Conservation (phyloP, 805 yeast species). For the Yamadazyma endophytica region DNA sequence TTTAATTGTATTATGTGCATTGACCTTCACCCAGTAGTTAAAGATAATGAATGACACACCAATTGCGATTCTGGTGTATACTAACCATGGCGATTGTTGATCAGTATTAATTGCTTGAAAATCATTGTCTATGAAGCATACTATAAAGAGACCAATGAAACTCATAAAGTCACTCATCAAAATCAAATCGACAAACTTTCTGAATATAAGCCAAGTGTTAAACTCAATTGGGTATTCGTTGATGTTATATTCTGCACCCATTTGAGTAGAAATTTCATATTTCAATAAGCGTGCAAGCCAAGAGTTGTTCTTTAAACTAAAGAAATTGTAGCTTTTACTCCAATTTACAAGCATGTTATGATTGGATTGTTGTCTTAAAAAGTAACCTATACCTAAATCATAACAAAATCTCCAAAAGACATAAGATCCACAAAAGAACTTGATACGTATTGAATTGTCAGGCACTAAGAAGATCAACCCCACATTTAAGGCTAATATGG, state of each 20-base stretch:
- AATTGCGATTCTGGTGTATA: conserved; percentile 47
- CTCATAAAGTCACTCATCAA: conserved; percentile 82
- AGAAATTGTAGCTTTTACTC: conserved; percentile 35
- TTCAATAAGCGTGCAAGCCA: conserved; percentile 35
- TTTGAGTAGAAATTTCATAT: conserved; percentile 33
- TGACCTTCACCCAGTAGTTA: conserved; percentile 80
- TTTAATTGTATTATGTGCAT: conserved; percentile 83
- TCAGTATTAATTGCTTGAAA: conserved; percentile 28
- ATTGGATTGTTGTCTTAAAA: conserved; percentile 65
- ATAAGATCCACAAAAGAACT: conserved; percentile 51
- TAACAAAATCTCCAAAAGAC: conserved; percentile 72
- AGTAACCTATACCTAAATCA: conserved; percentile 74
- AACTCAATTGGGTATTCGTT: conserved; percentile 58
- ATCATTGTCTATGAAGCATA: conserved; percentile 35
- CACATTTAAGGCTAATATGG: conserved; percentile 25
- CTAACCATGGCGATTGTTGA: conserved; percentile 40
- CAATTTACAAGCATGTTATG: conserved; percentile 48
- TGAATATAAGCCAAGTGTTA: conserved; percentile 77
- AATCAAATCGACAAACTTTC: conserved; percentile 76
- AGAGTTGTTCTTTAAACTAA: conserved; percentile 22
- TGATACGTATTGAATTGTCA: conserved; percentile 20
- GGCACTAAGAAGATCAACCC: conserved; percentile 26
- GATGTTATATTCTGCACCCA: conserved; percentile 31
- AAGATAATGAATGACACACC: conserved; percentile 65
- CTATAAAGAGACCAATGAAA: conserved; percentile 62